Conservation (phyloP, 805 yeast genomes). For the Candida gorgasii region DNA sequence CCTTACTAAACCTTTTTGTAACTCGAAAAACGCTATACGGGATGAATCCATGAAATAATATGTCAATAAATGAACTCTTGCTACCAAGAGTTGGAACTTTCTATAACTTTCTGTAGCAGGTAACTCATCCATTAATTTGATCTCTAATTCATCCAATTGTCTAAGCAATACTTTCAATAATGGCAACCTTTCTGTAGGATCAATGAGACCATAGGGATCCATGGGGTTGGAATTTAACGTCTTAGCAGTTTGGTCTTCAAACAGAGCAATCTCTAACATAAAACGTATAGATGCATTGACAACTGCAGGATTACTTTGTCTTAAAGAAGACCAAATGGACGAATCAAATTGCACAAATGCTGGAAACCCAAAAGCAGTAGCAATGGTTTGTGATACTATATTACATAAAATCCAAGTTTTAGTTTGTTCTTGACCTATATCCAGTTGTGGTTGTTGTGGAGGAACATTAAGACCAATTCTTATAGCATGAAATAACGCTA, state of each 20-base stretch:
- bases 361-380: constrained; percentile 93
- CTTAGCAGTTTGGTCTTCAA: constrained; percentile 82
- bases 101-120: constrained; percentile 59
- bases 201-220: constrained; percentile 66
- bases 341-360: constrained; percentile 86
- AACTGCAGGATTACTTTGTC: constrained; percentile 39
- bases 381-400: constrained; percentile 84
- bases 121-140: constrained; percentile 45
- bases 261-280: constrained; percentile 79
- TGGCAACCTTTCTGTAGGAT: constrained; percentile 71
- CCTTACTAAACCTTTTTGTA: constrained; percentile 70
- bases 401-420: constrained; percentile 95
- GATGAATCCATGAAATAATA: constrained; percentile 75
- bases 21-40: constrained; percentile 54
- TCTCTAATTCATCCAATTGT: constrained; percentile 76
- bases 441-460: constrained; percentile 37
- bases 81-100: constrained; percentile 64
- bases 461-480: constrained; percentile 87
- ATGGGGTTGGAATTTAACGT: constrained; percentile 70
- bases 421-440: constrained; percentile 69
- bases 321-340: constrained; percentile 56
- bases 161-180: constrained; percentile 66
- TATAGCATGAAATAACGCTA: constrained; percentile 90
- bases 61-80: constrained; percentile 80
- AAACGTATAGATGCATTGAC: constrained; percentile 65